phyloP scores from a whole-genome alignment of 2,329 filamentous ascomycete species.

The Pseudophaeomoniella oleicola region DNA sequence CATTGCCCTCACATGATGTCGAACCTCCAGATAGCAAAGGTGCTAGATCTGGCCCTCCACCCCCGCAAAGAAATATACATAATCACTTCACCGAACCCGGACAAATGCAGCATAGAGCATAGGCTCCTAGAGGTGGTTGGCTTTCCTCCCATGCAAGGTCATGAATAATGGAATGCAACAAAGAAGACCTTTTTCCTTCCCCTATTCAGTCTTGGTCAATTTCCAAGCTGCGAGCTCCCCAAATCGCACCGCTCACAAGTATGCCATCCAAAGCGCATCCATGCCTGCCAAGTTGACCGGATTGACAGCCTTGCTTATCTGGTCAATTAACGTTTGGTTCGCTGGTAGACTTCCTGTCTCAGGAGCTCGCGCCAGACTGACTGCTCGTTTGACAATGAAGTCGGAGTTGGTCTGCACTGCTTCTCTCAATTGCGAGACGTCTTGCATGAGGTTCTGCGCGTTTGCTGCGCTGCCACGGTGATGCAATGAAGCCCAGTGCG shows the following conservation, averaged over 20 bases:
- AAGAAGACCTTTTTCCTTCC: no score
- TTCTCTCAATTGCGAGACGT: conserved; percentile 54
- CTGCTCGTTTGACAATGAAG: conserved; percentile 77
- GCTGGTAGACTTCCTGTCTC: conserved; percentile 63
- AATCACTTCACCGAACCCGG: no score
- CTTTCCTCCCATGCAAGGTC: no score
- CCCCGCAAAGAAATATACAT: no score
- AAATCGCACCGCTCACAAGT: conserved; percentile 44
- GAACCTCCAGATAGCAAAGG: no score
- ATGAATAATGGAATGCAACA: no score
- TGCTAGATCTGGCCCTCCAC: no score
- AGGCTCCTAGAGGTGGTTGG: no score
- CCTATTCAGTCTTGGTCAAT: no score
- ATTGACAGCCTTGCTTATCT: conserved; percentile 85
- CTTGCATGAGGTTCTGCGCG: conserved; percentile 31
- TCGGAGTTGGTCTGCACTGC: conserved; percentile 78
- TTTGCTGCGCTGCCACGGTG: conserved; percentile 36
- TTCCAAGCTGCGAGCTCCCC: no score
- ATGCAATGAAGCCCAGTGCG: conserved; percentile 81
- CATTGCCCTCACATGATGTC: no score
- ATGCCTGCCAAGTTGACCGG: conserved; percentile 76
- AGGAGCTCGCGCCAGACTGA: conserved; percentile 65
- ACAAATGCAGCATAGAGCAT: no score
- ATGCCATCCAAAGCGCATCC: conserved; percentile 95
- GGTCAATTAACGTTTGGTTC: conserved; percentile 92